Evolutionary conservation across 441 rosid species (phyloP), one percentile per base, ranked within the genome.

Genomic region (Adansonia rubrostipa): DNA sequence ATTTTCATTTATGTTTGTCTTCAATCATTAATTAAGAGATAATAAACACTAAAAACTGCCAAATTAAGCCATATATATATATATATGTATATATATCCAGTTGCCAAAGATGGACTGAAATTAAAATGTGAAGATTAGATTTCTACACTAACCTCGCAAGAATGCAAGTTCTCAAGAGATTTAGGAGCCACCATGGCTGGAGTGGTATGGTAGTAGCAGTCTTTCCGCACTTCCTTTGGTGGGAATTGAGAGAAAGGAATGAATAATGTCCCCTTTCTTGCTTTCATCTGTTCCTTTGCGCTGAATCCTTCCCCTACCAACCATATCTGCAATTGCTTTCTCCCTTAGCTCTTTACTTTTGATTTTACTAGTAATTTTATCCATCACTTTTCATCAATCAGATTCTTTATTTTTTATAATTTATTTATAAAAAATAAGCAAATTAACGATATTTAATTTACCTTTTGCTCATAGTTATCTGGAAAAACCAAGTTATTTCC

Each of bases 161-260:
- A 83, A 64, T 88, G 88, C 22, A 87, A 53, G 64, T 86, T 89
- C 66, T 78, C 79, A 22, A 85, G 74, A 9, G 90, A 73, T 6
- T 77, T 17, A 0, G 95, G 92, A 63, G 77, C 73, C 2, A 24
- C 72, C 92, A 87, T 82, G 22, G 89, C 88, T 5, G 90, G 95
- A 42, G 90, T 88, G 14, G 60, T 71, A 66, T 87, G 85, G 81
- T 89, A 86, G 74, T 80, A 51, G 82, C 92, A 85, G 70, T 87
- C 87, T 6, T 81, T 79, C 17, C 87, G 79, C 33, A 76, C 1
- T 76, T 77, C 53, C 22, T 67, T 84, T 5, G 88, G 90, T 54
- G 89, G 90, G 76, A 88, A 86, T 9, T 87, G 91, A 11, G 91
- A 78, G 57, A 77, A 87, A 1, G 91, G 91, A 76, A 89, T 78